These are phyloP conservation scores for Tylopilus orsonianus DNA, from an alignment of 1,284 basidiomycete species.

Conservation along the genomic window DNA sequence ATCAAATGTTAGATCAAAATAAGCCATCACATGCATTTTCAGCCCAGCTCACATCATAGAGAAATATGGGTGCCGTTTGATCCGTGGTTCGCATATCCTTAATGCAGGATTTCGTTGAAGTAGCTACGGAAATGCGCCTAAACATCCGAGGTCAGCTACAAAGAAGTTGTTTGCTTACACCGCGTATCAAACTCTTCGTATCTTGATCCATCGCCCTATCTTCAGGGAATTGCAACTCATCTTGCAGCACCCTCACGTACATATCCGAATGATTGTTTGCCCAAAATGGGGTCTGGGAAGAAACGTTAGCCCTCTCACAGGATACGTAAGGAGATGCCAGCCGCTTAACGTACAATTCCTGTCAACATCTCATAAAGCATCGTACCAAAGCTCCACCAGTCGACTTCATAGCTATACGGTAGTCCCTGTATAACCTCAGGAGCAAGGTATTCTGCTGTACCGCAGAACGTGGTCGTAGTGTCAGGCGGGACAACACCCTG, in stretches of 20 bases:
- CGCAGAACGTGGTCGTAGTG: constrained; percentile 82
- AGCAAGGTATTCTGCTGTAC: constrained; percentile 92
- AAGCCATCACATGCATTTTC: constrained; percentile 4
- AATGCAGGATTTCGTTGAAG: constrained; percentile 90
- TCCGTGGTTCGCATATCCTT: constrained; percentile 87
- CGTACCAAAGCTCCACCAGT: constrained; percentile 98
- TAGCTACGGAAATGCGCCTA: constrained; percentile 49
- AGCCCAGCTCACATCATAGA: constrained; percentile 80
- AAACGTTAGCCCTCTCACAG: constrained; percentile 18
- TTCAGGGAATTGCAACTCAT: constrained; percentile 86
- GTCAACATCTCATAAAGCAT: constrained; percentile 96
- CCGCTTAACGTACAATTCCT: constrained; percentile 67
- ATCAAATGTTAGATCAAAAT: constrained; percentile 12
- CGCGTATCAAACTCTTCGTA: constrained; percentile 92
- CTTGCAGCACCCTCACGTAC: constrained; percentile 89
- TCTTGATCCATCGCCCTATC: constrained; percentile 90
- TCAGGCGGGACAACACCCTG: constrained; percentile 51
- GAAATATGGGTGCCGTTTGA: constrained; percentile 95
- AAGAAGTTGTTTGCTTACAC: constrained; percentile 52
- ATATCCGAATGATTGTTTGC: constrained; percentile 92
- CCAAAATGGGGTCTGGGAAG: constrained; percentile 85
- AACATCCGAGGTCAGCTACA: constrained; percentile 11
- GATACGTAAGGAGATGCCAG: constrained; percentile 10
- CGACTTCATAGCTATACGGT: constrained; percentile 91
- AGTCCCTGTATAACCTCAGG: constrained; percentile 92